Conservation (phyloP, 2,329 filamentous ascomycete species). For the Aspergillus spinulosporus region DNA sequence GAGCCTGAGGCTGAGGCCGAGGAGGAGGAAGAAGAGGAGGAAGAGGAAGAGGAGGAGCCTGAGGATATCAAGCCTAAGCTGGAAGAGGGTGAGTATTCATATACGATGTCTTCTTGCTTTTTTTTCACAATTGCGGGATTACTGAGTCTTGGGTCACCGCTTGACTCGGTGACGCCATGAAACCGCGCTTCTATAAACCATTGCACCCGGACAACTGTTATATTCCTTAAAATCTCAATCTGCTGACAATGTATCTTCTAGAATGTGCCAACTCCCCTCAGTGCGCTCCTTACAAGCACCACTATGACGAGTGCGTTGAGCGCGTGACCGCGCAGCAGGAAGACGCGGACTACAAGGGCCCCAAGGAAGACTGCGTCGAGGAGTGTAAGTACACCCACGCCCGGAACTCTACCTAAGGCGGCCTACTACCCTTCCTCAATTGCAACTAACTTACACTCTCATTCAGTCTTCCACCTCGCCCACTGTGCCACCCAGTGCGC, state of each 20-base stretch:
- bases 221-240: slow-evolving; percentile 3
- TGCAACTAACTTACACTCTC: not conserved
- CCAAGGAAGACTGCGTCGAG: slow-evolving; percentile 95
- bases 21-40: slow-evolving; percentile 72
- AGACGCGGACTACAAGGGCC: slow-evolving; percentile 68
- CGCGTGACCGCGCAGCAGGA: slow-evolving; percentile 73
- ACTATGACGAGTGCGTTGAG: slow-evolving; percentile 97
- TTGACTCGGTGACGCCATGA: not conserved
- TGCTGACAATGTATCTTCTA: slow-evolving; percentile 44
- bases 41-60: slow-evolving; percentile 78
- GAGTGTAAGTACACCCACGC: slow-evolving; percentile 72
- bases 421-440: not conserved
- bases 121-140: not conserved
- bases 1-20: slow-evolving; percentile 58
- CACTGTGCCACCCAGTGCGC: slow-evolving; percentile 94
- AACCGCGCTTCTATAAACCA: slow-evolving; percentile 19
- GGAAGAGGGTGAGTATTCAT: slow-evolving; percentile 78
- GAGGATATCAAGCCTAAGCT: slow-evolving; percentile 84
- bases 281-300: slow-evolving; percentile 89
- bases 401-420: not conserved
- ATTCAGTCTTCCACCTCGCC: slow-evolving; percentile 91
- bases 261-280: slow-evolving; percentile 85
- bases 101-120: slow-evolving; percentile 9
- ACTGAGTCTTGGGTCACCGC: not conserved
- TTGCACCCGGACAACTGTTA: not conserved